Evolutionary conservation across 2,329 filamentous ascomycete genomes (phyloP).

Genomic region (Trichoderma atroviride): DNA sequence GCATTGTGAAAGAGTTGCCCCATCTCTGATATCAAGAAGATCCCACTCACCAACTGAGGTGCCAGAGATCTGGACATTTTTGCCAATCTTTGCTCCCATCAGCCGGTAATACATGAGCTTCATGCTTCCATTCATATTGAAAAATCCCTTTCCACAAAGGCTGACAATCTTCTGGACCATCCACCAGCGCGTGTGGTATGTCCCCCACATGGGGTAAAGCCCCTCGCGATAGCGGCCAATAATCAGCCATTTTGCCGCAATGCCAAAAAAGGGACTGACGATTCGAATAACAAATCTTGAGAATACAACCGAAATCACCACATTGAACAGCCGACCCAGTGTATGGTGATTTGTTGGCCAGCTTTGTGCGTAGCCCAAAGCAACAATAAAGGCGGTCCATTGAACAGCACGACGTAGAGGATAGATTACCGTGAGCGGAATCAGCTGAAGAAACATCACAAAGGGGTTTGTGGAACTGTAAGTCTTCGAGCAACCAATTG

Average conservation of each 20-base stretch:
- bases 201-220: slow-evolving; percentile 61
- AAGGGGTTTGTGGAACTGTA: slow-evolving; percentile 54
- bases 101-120: slow-evolving; percentile 52
- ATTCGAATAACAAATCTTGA: slow-evolving; percentile 45
- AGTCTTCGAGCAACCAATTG: slow-evolving; percentile 44
- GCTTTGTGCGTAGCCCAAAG: slow-evolving; percentile 45
- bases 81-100: slow-evolving; percentile 57
- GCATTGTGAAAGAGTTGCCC: slow-evolving; percentile 51
- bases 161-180: slow-evolving; percentile 56
- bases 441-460: slow-evolving; percentile 53
- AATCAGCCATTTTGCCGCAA: slow-evolving; percentile 56
- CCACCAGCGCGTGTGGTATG: slow-evolving; percentile 63
- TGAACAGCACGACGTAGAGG: slow-evolving; percentile 54
- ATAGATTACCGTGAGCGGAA: slow-evolving; percentile 53
- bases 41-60: slow-evolving; percentile 58
- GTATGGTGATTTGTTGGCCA: slow-evolving; percentile 46
- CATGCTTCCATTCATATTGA: slow-evolving; percentile 44
- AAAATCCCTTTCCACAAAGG: slow-evolving; percentile 52
- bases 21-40: slow-evolving; percentile 56
- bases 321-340: slow-evolving; percentile 51
- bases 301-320: slow-evolving; percentile 49
- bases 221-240: slow-evolving; percentile 57
- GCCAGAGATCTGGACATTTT: slow-evolving; percentile 50
- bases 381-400: slow-evolving; percentile 56
- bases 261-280: slow-evolving; percentile 50